Evolutionary conservation across 1,284 basidiomycete genomes (phyloP).

Genomic region (Filobasidium uniguttulatum): DNA sequence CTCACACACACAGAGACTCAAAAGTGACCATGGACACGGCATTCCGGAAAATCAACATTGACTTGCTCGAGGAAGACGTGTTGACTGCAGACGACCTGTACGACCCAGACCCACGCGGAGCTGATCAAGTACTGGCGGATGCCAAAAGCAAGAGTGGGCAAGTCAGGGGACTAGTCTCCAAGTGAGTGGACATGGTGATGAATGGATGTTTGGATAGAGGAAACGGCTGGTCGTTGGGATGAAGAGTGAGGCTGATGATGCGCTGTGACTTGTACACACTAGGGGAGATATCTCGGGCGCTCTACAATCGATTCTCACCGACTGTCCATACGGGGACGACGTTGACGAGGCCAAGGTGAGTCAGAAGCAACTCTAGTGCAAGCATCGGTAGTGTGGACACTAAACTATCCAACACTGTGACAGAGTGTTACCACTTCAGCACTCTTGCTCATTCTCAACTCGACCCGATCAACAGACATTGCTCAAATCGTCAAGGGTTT

Average conservation of each 20-base stretch:
- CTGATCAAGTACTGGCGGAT: conserved; percentile 57
- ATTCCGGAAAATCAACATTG: conserved; percentile 90
- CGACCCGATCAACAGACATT: conserved; percentile 84
- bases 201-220: no score
- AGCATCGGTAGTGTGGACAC: neutral
- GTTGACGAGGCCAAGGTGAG: conserved; percentile 78
- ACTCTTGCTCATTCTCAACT: conserved; percentile 86
- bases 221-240: no score
- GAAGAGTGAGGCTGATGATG: no score
- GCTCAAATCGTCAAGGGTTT: conserved; percentile 59
- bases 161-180: conserved; percentile 59
- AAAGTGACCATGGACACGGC: conserved; percentile 48
- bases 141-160: conserved; percentile 59
- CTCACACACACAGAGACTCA: no score
- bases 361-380: neutral
- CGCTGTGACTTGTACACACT: neutral
- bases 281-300: conserved; percentile 65
- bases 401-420: no score
- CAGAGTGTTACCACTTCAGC: conserved; percentile 66
- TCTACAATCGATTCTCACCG: conserved; percentile 53
- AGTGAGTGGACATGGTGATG: conserved; percentile 42
- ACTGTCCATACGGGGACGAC: conserved; percentile 68
- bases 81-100: conserved; percentile 73
- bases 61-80: conserved; percentile 74
- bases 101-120: conserved; percentile 68